Evolutionary conservation across 352 stramenopile genomes (phyloP).

Genomic region (Aphanomyces cochlioides): DNA sequence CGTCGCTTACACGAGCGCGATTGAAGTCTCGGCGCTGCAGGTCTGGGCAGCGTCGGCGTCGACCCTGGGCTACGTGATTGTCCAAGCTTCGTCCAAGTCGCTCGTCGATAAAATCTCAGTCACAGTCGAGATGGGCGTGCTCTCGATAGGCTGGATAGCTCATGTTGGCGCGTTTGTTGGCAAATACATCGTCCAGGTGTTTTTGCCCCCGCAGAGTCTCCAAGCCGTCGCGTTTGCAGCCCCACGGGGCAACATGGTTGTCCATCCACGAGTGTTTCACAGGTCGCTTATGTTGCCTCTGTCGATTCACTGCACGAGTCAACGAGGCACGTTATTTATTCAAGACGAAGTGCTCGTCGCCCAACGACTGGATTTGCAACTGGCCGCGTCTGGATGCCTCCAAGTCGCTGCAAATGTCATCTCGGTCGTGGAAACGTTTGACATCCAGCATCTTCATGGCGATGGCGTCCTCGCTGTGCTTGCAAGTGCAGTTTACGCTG

Average conservation of each 20-base stretch:
- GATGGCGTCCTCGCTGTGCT: no score
- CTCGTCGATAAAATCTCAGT: neutral
- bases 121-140: neutral
- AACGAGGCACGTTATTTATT: neutral
- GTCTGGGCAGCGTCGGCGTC: no score
- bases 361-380: neutral
- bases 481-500: no score
- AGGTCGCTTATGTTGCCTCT: neutral
- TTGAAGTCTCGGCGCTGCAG: no score
- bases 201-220: neutral
- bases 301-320: neutral
- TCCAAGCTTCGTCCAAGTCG: neutral
- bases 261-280: neutral
- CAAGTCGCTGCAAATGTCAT: neutral
- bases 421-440: no score
- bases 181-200: constrained; percentile 3
- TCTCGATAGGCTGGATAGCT: neutral
- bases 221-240: neutral
- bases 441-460: no score
- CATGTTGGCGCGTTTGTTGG: neutral
- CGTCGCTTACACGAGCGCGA: no score
- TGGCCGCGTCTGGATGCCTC: neutral
- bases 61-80: neutral
- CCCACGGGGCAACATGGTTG: neutral
- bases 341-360: neutral